These are phyloP conservation scores for Myriangium duriaei DNA, from an alignment of 2,329 filamentous ascomycete genomes.

Conservation along the genomic window DNA sequence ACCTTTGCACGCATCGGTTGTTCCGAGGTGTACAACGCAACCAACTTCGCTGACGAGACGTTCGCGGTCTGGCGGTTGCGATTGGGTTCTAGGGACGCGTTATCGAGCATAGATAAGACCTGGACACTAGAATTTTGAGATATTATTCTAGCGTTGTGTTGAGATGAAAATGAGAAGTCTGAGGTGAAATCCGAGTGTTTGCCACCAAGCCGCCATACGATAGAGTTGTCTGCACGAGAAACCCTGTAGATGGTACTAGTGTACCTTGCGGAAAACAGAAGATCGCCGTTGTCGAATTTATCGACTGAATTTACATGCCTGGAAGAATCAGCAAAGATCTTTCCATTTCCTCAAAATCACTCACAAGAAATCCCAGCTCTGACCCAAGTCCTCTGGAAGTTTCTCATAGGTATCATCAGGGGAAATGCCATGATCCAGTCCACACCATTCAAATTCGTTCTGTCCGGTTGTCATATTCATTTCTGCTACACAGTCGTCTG, in stretches of 20 bases:
- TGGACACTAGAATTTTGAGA: constrained; percentile 6
- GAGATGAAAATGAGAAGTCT: constrained; percentile 25
- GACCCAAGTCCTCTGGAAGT: constrained; percentile 23
- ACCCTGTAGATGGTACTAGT: constrained; percentile 28
- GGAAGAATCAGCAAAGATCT: constrained; percentile 17
- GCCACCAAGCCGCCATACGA: constrained; percentile 28
- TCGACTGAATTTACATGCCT: constrained; percentile 29
- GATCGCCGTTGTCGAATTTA: constrained; percentile 26
- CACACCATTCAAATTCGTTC: constrained; percentile 25
- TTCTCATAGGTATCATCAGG: constrained; percentile 30
- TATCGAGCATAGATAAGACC: constrained; percentile 8
- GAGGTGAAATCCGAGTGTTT: constrained; percentile 18
- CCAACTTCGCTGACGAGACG: constrained; percentile 3
- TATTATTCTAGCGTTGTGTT: constrained; percentile 26
- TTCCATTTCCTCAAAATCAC: not conserved
- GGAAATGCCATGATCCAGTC: constrained; percentile 10
- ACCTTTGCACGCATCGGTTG: constrained; percentile 1
- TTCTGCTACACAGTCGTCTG: constrained; percentile 24
- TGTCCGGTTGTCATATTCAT: constrained; percentile 22
- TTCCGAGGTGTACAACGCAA: constrained; percentile 6
- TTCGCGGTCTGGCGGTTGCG: not conserved
- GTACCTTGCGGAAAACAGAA: constrained; percentile 27
- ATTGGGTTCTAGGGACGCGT: constrained; percentile 2
- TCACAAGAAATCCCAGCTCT: constrained; percentile 1
- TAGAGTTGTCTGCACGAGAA: constrained; percentile 21